Base-by-base conservation (phyloP, 306 rosid species). In the Inga oerstediana region DNA sequence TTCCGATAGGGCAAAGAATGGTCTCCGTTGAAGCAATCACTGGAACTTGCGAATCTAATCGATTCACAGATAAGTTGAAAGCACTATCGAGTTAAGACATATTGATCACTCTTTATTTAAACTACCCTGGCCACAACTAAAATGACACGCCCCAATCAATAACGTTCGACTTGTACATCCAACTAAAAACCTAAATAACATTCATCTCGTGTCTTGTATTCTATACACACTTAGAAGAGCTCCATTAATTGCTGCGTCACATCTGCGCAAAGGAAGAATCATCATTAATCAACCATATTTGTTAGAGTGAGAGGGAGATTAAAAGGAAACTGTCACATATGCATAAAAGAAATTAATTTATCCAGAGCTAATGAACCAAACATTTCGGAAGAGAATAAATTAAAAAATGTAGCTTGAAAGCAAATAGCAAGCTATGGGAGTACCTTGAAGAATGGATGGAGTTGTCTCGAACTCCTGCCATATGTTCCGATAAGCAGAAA, bases 201-300 rank as follows among this genome's bases (percentile, higher is more conserved):
- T 34, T 66, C 45, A 81, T 56, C 65, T 49, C 59, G 73, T 51
- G 48, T 81, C 68, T 41, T 12, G 24, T 73, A 73, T 73, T 46
- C 67, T 46, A 22, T 24, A 67, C 75, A 70, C 82, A 44, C 75
- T 77, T 24, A 93, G 88, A 94, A 92, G 61, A 97, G 99, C 93
- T 97, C 99, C 98, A 91, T 90, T 87, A 97, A 87, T 74, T 97
- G 99, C 90, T 88, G 97, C 11, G 95, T 84, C 46, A 97, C 97
- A 84, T 91, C 99, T 97, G 98, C 97, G 89, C 83, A 77, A 80
- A 24, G 79, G 3, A 46, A 68, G 22, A 83, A 76, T 56, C 30
- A 43, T 65, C 46, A 73, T 77, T 34, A 84, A 65, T 22, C 52
- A 37, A 72, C 9, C 79, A 48, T 2, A 69, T 70, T 61, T 58